Percentiles rank a stretch among this genome's conserved stretches.
Conservation (phyloP, 306 rosid species). For the Rubus parviflorus region DNA sequence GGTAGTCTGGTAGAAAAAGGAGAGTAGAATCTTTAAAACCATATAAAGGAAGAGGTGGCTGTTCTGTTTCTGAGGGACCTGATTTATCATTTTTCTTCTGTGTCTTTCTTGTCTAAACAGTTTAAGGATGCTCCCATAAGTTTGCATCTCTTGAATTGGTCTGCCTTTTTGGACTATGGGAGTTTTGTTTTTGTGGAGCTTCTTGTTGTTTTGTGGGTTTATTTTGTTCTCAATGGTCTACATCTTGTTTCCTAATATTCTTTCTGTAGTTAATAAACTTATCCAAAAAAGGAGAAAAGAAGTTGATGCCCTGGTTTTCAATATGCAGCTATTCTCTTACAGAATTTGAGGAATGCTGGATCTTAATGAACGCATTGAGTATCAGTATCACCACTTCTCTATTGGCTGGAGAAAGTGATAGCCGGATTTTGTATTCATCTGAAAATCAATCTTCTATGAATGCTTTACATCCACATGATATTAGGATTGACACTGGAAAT, state of each 20-base stretch:
- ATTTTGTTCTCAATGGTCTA: not conserved
- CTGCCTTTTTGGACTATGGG: too few relatives aligned
- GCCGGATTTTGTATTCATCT: conserved; percentile 42
- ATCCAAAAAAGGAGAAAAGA: not conserved
- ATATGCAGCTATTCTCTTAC: conserved; percentile 52
- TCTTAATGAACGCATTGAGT: conserved; percentile 46
- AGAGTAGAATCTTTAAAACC: not conserved
- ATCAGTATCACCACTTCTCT: conserved; percentile 43
- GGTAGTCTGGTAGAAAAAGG: not conserved
- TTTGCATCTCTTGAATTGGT: too few relatives aligned
- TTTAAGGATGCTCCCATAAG: too few relatives aligned
- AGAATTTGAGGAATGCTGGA: conserved; percentile 50
- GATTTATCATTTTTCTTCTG: not conserved
- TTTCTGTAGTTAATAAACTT: not conserved
- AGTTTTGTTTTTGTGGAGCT: not conserved
- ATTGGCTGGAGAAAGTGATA: conserved; percentile 50
- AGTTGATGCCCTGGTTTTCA: conserved; percentile 22
- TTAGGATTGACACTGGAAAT: conserved; percentile 33
- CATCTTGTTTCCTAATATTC: not conserved
- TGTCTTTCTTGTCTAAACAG: not conserved
- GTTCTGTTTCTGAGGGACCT: not conserved
- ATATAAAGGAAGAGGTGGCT: not conserved
- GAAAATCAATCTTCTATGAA: conserved; percentile 44
- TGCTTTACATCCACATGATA: conserved; percentile 36
- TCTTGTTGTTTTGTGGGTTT: not conserved